phyloP scores from a whole-genome alignment of 2,329 filamentous ascomycete species.

The Curvularia verruculosa region DNA sequence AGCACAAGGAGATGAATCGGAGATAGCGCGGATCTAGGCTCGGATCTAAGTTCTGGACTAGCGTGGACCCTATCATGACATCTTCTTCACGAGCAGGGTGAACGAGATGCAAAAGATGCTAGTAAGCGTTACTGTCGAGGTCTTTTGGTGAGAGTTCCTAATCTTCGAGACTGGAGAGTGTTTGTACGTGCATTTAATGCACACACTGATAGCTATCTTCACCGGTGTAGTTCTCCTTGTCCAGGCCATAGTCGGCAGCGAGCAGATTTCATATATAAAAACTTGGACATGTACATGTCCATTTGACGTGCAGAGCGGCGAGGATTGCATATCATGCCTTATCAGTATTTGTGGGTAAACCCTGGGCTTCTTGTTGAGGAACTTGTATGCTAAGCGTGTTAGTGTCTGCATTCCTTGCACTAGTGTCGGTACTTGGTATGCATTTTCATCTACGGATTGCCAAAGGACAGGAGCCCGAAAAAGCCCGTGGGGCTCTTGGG shows the following conservation, averaged over 20 bases:
- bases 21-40: not conserved
- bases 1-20: not conserved
- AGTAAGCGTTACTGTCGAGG: not conserved
- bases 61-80: not conserved
- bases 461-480: constrained; percentile 60
- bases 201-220: not conserved
- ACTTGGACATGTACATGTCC: constrained; percentile 16
- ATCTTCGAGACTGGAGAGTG: too few species aligned
- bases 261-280: constrained; percentile 24
- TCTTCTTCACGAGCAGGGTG: not conserved
- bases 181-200: not conserved
- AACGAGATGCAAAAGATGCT: not conserved
- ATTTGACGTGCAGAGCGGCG: constrained; percentile 27
- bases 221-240: not conserved
- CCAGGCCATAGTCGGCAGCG: not conserved
- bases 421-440: constrained; percentile 47
- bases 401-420: constrained; percentile 45
- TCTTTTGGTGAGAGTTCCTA: not conserved
- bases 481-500: constrained; percentile 69
- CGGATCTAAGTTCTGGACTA: not conserved
- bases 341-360: constrained; percentile 31
- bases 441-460: constrained; percentile 66
- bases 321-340: constrained; percentile 31
- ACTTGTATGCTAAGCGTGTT: constrained; percentile 11
- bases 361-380: constrained; percentile 8